These are phyloP conservation scores for Alternaria burnsii DNA, from an alignment of 2,329 filamentous ascomycete genomes.

Conservation along the genomic window DNA sequence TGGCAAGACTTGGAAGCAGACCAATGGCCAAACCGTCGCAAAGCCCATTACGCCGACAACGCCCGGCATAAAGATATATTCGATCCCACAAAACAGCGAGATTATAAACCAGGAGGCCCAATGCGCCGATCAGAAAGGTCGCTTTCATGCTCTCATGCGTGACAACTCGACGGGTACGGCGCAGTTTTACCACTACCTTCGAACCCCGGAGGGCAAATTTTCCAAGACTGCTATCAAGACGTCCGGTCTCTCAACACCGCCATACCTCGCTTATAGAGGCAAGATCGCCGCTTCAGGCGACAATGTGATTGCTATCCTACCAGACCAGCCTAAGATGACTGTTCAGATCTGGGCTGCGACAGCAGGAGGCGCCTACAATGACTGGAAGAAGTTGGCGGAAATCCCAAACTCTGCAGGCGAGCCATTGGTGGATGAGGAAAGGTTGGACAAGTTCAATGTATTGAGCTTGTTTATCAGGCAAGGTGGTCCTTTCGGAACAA, in stretches of 20 bases:
- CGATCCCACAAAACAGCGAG: slow-evolving; percentile 57
- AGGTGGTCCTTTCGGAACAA: slow-evolving; percentile 42
- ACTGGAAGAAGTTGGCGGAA: slow-evolving; percentile 44
- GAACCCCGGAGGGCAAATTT: slow-evolving; percentile 38
- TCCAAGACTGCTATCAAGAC: slow-evolving; percentile 44
- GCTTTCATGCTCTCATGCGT: slow-evolving; percentile 61
- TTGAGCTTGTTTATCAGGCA: slow-evolving; percentile 48
- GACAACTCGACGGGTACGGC: slow-evolving; percentile 48
- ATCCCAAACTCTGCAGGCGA: slow-evolving; percentile 44
- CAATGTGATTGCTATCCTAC: slow-evolving; percentile 40
- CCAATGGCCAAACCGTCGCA: slow-evolving; percentile 48
- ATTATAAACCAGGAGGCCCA: slow-evolving; percentile 63
- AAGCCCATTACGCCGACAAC: slow-evolving; percentile 54
- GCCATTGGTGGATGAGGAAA: slow-evolving; percentile 44
- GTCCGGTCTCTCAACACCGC: slow-evolving; percentile 39
- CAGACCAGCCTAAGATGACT: slow-evolving; percentile 40
- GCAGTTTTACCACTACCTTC: slow-evolving; percentile 46
- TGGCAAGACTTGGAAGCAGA: slow-evolving; percentile 57
- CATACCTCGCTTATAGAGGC: slow-evolving; percentile 45
- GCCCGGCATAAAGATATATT: slow-evolving; percentile 55
- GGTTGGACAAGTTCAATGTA: slow-evolving; percentile 32
- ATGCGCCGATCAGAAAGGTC: slow-evolving; percentile 55
- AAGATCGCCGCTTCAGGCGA: slow-evolving; percentile 42
- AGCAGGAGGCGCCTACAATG: slow-evolving; percentile 33
- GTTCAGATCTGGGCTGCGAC: slow-evolving; percentile 43